Evolutionary conservation across 306 rosid species (phyloP), one percentile per base, ranked within the genome.

Genomic region (Hippophae gyantsensis): DNA sequence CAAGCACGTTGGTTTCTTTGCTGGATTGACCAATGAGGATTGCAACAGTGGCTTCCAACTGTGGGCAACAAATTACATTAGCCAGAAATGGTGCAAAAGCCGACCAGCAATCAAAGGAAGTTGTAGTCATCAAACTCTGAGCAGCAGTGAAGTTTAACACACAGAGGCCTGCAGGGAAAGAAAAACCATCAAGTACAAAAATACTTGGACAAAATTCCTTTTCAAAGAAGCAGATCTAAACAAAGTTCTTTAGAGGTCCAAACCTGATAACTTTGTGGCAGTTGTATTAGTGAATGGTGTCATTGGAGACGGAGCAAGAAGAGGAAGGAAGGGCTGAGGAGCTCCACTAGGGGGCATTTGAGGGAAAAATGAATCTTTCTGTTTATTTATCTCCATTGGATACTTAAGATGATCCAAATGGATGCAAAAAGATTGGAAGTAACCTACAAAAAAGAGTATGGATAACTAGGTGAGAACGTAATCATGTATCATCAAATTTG

Each of bases 11-110:
- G 43, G 93, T 85, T 54, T 73, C 53, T 72, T 84, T 92, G 67
- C 95, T 88, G 51, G 96, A 85, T 56, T 85, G 94, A 56, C 99
- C 96, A 38, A 92, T 70, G 53, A 92, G 95, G 71, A 92, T 82
- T 46, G 89, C 72, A 61, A 92, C 84, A 63, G 99, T 88, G 45
- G 99, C 99, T 73, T 86, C 93, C 74, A 88, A 70, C 75, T 92
- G 99, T 6, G 99, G 99, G 79, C 99, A 92, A 58, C 99, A 92
- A 32, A 88, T 88, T 62, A 85, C 87, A 65, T 92, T 92, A 57
- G 99, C 99, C 74, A 84, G 76, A 64, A 70, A 62, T 42, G 96
- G 86, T 3, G 96, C 96, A 75, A 88, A 92, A 72, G 60, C 74
- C 3, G 79, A 81, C 84, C 89, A 92, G 70, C 99, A 92, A 74